Evolutionary conservation across 1,284 basidiomycete genomes (phyloP).

Genomic region (Pholiota adiposa): DNA sequence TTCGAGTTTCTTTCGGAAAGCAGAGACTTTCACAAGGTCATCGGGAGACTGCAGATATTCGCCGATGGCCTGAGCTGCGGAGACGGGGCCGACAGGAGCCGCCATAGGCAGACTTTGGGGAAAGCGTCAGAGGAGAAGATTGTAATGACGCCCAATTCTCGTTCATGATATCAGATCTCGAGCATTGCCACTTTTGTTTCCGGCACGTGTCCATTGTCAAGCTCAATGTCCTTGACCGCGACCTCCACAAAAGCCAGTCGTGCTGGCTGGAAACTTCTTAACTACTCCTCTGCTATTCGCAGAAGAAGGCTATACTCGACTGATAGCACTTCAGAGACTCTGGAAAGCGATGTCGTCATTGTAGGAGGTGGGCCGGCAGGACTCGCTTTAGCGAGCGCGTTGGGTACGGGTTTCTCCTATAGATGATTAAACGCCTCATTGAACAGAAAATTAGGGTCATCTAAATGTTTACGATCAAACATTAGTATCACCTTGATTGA

Average conservation of each 20-base stretch:
- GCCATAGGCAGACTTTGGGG: conserved; percentile 36
- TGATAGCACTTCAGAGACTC: conserved; percentile 21
- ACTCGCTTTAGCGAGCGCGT: conserved; percentile 85
- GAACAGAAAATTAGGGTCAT: conserved; percentile 50
- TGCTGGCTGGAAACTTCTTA: conserved; percentile 9
- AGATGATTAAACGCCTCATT: not conserved
- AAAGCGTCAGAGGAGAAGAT: conserved; percentile 1
- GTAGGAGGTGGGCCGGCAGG: conserved; percentile 95
- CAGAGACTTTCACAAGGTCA: conserved; percentile 88
- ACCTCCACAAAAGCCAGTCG: conserved; percentile 22
- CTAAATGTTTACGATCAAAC: conserved; percentile 49
- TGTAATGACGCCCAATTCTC: not conserved
- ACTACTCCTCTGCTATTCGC: not conserved
- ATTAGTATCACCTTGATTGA: conserved; percentile 78
- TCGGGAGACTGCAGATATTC: conserved; percentile 93
- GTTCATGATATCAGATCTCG: not conserved
- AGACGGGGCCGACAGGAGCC: conserved; percentile 51
- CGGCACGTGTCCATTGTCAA: conserved; percentile 15
- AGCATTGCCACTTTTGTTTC: not conserved
- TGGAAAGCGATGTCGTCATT: conserved; percentile 85
- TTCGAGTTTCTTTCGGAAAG: conserved; percentile 92
- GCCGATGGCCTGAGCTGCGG: conserved; percentile 81
- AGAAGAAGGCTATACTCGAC: conserved; percentile 7
- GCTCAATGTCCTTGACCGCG: conserved; percentile 21
- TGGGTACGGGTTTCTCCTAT: conserved; percentile 55